These are phyloP conservation scores for Leccinellum luteum DNA, from an alignment of 768 basidiomycete species.

Conservation along the genomic window DNA sequence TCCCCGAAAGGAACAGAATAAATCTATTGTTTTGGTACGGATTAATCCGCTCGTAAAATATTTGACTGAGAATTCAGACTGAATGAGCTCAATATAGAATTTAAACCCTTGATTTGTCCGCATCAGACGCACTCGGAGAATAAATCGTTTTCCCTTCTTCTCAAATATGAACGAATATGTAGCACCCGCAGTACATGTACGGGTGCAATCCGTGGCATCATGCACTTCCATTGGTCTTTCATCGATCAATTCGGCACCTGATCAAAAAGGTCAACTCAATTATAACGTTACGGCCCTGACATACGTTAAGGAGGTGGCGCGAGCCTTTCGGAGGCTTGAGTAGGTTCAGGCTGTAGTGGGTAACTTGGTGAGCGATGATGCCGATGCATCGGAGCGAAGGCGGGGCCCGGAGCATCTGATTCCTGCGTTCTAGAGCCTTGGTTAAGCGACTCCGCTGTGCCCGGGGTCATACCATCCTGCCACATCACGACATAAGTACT, in stretches of 20 bases:
- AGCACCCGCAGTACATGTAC: background rate
- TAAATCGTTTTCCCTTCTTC: background rate
- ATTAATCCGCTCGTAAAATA: background rate
- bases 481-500: too few relatives aligned
- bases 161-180: background rate
- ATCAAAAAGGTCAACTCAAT: background rate
- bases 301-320: background rate
- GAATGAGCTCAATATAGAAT: background rate
- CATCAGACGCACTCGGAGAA: background rate
- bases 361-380: background rate
- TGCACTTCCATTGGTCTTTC: background rate
- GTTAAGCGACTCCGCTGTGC: background rate
- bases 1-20: background rate
- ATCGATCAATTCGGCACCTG: background rate
- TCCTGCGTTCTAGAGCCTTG: background rate
- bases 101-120: background rate
- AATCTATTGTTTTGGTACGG: background rate
- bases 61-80: background rate
- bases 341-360: background rate
- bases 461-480: background rate
- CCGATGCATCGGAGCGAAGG: background rate
- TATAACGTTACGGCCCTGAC: background rate
- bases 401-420: background rate
- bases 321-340: background rate
- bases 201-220: background rate